Conservation (phyloP, 2,329 filamentous ascomycete genomes). For the Leptodontidium sp. region DNA sequence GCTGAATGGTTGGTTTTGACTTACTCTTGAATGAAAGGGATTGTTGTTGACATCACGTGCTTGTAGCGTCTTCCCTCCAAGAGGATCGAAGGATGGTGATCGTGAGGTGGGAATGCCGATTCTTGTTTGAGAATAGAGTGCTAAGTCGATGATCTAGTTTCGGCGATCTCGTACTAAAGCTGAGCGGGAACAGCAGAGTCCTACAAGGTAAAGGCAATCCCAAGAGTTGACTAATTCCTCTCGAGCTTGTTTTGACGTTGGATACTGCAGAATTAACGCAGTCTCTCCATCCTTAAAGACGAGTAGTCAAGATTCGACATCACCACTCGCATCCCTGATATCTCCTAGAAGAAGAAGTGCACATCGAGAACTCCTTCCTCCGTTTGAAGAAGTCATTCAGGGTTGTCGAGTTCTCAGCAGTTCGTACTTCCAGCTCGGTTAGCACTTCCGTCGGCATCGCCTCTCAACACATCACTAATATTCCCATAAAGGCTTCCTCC, state of each 20-base stretch:
- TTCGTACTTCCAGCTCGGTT: slow-evolving; percentile 63
- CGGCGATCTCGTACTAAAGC: slow-evolving; percentile 2
- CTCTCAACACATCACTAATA: neutral
- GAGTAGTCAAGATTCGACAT: neutral
- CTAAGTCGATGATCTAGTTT: neutral
- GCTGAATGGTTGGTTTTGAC: slow-evolving; percentile 14
- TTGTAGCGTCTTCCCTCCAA: slow-evolving; percentile 1
- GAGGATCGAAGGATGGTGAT: slow-evolving; percentile 15
- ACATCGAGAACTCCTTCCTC: slow-evolving; percentile 24
- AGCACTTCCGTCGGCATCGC: neutral
- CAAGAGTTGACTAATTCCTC: neutral
- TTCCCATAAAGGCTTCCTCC: slow-evolving; percentile 57
- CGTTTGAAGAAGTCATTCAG: slow-evolving; percentile 28
- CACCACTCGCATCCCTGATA: neutral
- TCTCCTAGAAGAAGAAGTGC: neutral
- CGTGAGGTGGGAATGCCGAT: neutral
- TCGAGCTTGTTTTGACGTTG: too few species aligned
- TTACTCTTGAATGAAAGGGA: neutral
- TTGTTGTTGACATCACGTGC: slow-evolving; percentile 11
- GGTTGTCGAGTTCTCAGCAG: slow-evolving; percentile 52
- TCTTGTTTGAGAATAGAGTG: neutral
- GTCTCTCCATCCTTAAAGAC: neutral
- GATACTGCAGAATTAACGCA: neutral
- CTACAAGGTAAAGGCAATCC: slow-evolving; percentile 9
- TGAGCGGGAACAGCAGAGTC: neutral